Evolutionary conservation across 2,329 filamentous ascomycete genomes (phyloP), one percentile per base, ranked within the genome.

Genomic region (Pestalotiopsis sp.): DNA sequence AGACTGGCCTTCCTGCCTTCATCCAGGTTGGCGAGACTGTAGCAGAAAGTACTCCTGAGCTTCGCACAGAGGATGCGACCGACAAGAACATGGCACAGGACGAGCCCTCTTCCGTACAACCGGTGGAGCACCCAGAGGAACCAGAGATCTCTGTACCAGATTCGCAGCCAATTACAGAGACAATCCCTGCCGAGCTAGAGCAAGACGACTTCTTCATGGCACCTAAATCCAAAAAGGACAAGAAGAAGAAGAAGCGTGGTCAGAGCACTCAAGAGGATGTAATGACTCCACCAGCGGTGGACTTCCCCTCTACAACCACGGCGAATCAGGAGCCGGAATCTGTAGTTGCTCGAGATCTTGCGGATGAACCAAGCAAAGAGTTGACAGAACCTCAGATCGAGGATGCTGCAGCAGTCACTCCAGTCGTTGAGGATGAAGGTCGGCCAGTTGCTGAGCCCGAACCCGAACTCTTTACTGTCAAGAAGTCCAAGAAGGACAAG

Each of bases 161-260:
- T 11, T 23, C 20, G 13, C 38, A 49, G 25, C 38, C 25, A 23
- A 4, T 20, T 13, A 11, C 41, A 40, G 27, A 58, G 20, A 9
- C 31, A 20, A 9, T 13, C 1, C 14, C 27, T 9, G 14, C 36
- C 14, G 64, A 66, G 38, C 49, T 38, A 41, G 72, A 74, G 12
- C 68, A 65, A 36, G 62, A 70, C 45, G 67, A 75, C 25, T 52
- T 68, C 23, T 60, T 49, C 38, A 61, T 67, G 20, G 68, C 72
- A 45, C 80, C 80, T 70, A 79, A 80, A 68, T 72, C 65, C 63
- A 79, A 79, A 70, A 80, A 79, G 68, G 79, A 77, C 67, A 80
- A 79, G 68, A 79, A 81, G 72, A 73, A 71, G 66, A 72, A 76
- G 62, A 80, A 75, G 59, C 65, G 67, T 12, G 68, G 66, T 67